Evolutionary conservation across 306 rosid genomes (phyloP), one percentile per base, ranked within the genome.

Genomic region (Malus orientalis): DNA sequence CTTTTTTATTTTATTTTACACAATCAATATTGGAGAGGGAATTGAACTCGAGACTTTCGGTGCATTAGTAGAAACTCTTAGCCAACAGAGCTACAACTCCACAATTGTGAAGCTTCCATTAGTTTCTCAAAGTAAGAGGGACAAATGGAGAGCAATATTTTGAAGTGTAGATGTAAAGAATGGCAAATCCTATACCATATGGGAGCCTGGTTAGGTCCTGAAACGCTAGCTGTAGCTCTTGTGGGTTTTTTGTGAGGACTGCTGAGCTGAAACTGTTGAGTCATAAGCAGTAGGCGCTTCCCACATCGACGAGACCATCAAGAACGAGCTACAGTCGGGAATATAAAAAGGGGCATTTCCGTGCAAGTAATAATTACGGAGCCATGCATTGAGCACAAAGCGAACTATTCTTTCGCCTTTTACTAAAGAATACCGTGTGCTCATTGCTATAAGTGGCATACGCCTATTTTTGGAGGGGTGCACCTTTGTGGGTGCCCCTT

Each of bases 351-450:
- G 18, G 18, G 20, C 20, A 2, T 16, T 6, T 20, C 1, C 5
- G 3, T 1, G 0, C 0, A 0, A 0, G 0, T 0, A 0, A 1
- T 15, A 6, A 0, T 3, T 30, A 83, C 80, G 82, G 63, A 87
- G 88, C 82, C 78, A 67, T 75, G 90, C 70, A 81, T 47, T 76
- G 82, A 69, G 59, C 67, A 72, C 88, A 87, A 0, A 82, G 88
- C 86, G 81, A 87, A 84, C 88, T 86, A 90, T 89, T 89, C 89
- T 84, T 87, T 89, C 83, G 91, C 91, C 91, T 87, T 89, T 89
- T 86, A 89, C 91, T 87, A 88, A 85, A 84, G 85, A 86, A 88
- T 82, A 86, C 87, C 86, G 90, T 88, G 88, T 84, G 81, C 51
- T n/a, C 29, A 1, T n/a, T 6, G 62, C 1, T 9, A 0, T 0